Conservation (phyloP, 306 rosid species). For the Glycyrrhiza uralensis region DNA sequence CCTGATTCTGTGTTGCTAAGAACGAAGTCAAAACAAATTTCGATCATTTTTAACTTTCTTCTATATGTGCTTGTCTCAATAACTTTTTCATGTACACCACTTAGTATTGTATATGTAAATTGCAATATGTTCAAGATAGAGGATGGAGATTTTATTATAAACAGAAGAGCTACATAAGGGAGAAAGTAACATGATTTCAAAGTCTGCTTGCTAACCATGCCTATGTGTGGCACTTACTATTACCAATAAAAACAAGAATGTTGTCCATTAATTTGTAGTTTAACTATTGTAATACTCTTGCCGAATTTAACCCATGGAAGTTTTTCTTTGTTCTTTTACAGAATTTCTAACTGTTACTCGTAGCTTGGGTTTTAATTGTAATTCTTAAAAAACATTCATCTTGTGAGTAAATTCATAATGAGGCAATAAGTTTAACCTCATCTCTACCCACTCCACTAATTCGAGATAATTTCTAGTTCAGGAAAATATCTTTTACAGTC, state of each 20-base stretch:
- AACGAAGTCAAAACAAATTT: neutral
- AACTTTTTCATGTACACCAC: neutral
- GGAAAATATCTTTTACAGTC: neutral
- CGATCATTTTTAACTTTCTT: neutral
- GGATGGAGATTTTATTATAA: neutral
- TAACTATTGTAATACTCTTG: neutral
- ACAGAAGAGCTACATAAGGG: neutral
- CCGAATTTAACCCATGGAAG: neutral
- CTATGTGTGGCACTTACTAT: neutral
- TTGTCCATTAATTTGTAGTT: neutral
- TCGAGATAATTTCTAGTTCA: neutral
- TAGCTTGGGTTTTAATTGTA: neutral
- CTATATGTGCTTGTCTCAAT: neutral
- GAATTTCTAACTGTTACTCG: neutral
- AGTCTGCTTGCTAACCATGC: neutral
- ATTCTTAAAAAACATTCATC: neutral
- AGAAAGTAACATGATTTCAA: neutral
- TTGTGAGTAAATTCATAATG: neutral
- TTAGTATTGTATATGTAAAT: neutral
- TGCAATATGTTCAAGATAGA: neutral
- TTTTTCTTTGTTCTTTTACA: neutral
- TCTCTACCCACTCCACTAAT: neutral
- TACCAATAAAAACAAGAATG: neutral
- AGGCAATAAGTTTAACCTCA: constrained; percentile 10
- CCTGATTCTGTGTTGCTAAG: neutral